Conservation (phyloP, 1,139 yeast species). For the Meyerozyma carpophila region DNA sequence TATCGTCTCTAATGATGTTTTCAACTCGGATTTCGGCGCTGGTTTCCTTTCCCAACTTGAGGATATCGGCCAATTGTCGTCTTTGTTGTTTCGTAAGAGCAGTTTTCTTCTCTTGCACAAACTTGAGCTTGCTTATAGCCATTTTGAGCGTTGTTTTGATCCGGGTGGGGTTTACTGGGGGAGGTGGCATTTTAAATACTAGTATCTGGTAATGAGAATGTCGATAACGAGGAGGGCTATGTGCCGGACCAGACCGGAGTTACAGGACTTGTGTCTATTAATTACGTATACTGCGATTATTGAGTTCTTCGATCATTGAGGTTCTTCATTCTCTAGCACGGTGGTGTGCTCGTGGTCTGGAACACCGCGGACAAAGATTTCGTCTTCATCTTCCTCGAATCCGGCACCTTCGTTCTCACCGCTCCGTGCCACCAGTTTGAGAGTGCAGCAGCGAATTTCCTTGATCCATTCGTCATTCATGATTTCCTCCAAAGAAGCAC, state of each 20-base stretch:
- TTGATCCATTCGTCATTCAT: constrained; percentile 67
- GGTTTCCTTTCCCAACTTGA: constrained; percentile 68
- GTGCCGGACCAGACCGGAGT: background rate
- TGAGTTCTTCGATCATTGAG: background rate
- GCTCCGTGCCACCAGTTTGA: constrained; percentile 21
- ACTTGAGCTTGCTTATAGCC: constrained; percentile 75
- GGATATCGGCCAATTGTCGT: constrained; percentile 67
- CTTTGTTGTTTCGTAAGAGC: constrained; percentile 82
- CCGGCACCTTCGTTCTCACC: constrained; percentile 19
- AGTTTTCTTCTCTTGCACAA: constrained; percentile 75
- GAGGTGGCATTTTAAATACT: constrained; percentile 11
- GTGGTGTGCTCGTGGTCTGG: constrained; percentile 41
- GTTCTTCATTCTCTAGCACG: constrained; percentile 17
- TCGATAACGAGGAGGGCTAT: background rate
- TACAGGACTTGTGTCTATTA: background rate
- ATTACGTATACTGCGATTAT: background rate
- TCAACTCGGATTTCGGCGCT: constrained; percentile 85
- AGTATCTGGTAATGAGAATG: background rate
- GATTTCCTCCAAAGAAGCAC: constrained; percentile 70
- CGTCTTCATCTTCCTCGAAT: constrained; percentile 38
- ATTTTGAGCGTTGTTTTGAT: constrained; percentile 71
- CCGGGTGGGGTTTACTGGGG: constrained; percentile 34
- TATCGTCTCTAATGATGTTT: constrained; percentile 79
- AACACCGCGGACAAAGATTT: constrained; percentile 29
- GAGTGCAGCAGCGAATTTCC: constrained; percentile 47